Percentiles rank a stretch among this genome's conserved stretches.
Evolutionary conservation across 306 rosid genomes (phyloP).

Genomic region (Crotalaria pallida): DNA sequence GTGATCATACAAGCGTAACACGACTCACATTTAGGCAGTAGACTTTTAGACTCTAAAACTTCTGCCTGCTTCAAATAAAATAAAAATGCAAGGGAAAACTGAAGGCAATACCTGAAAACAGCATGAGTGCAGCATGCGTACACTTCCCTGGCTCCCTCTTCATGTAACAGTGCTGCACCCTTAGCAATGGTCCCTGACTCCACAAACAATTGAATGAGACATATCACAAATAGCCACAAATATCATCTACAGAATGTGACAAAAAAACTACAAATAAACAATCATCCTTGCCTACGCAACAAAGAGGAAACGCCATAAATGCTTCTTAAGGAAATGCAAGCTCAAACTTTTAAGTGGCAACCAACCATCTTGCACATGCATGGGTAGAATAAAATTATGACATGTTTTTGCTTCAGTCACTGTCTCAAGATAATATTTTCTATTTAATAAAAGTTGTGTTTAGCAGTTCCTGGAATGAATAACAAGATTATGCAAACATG

Average conservation of each 20-base stretch:
- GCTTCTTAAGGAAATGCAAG: neutral
- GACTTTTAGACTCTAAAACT: neutral
- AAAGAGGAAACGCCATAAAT: neutral
- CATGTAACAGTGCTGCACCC: conserved; percentile 87
- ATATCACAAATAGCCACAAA: neutral
- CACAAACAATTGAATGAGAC: neutral
- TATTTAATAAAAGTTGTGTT: neutral
- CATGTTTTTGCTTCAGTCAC: neutral
- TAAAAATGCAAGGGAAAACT: neutral
- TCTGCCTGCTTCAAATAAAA: too few species aligned
- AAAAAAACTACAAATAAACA: neutral
- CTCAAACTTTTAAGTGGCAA: neutral
- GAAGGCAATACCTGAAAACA: conserved; percentile 70
- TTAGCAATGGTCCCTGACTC: conserved; percentile 79
- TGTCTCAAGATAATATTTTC: neutral
- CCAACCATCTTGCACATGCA: neutral
- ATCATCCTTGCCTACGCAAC: neutral
- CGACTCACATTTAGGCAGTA: neutral
- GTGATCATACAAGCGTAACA: neutral
- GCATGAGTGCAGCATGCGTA: conserved; percentile 97
- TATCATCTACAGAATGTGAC: neutral
- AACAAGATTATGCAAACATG: neutral
- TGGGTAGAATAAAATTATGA: neutral
- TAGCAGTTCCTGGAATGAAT: neutral
- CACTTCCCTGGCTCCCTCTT: conserved; percentile 96